Percentiles rank a stretch among this genome's conserved stretches.
Evolutionary conservation across 2,329 filamentous ascomycete species (phyloP).

Genomic region (Tolypocladium inflatum): DNA sequence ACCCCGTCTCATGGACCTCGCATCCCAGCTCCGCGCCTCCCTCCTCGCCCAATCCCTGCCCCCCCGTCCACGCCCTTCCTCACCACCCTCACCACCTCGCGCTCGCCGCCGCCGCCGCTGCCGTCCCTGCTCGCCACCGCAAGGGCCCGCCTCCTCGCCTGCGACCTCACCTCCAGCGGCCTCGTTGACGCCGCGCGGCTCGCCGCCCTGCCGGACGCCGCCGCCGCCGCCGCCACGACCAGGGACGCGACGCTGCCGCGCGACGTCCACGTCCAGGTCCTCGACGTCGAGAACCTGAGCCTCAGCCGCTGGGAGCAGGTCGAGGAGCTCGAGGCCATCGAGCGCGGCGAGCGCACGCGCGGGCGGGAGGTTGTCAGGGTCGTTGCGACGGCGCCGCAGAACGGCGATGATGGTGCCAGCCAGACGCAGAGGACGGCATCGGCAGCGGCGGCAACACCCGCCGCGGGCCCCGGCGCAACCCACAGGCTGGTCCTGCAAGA

Average conservation of each 20-base stretch:
- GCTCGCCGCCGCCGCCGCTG: constrained; percentile 49
- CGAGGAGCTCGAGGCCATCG: constrained; percentile 66
- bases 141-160: constrained; percentile 67
- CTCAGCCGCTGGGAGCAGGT: constrained; percentile 79
- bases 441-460: not conserved
- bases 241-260: constrained; percentile 47
- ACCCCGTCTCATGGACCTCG: constrained; percentile 10
- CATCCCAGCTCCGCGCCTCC: constrained; percentile 23
- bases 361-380: constrained; percentile 79
- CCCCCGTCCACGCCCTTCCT: constrained; percentile 50
- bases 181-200: constrained; percentile 33
- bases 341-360: constrained; percentile 62
- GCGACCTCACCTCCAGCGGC: constrained; percentile 55
- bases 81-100: constrained; percentile 47
- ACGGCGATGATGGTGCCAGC: constrained; percentile 31
- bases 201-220: constrained; percentile 40
- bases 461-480: constrained; percentile 41
- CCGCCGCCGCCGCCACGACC: constrained; percentile 39
- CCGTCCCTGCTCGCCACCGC: constrained; percentile 69
- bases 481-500: constrained; percentile 83
- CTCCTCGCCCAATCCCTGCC: constrained; percentile 46
- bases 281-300: constrained; percentile 78
- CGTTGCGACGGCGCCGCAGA: constrained; percentile 30
- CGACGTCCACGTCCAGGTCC: constrained; percentile 67
- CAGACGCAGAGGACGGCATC: constrained; percentile 8